Evolutionary conservation across 805 yeast genomes (phyloP).

Genomic region (Schwanniomyces vanrijiae): DNA sequence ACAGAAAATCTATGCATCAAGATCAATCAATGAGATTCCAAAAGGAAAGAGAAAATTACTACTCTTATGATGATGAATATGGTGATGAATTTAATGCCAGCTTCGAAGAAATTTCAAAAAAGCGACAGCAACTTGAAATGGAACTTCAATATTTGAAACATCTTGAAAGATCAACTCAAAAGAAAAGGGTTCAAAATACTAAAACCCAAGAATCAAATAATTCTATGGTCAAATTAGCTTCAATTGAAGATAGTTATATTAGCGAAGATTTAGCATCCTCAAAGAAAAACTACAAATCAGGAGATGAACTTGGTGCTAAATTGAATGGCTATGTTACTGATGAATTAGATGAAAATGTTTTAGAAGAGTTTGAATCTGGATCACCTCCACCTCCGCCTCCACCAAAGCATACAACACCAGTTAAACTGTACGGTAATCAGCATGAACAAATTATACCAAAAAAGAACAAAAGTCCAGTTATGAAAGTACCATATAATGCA

Average conservation of each 20-base stretch:
- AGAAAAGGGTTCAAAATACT: neutral
- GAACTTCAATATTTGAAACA: constrained; percentile 35
- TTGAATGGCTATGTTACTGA: constrained; percentile 22
- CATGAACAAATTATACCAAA: constrained; percentile 1
- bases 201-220: neutral
- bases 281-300: constrained; percentile 28
- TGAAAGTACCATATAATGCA: constrained; percentile 34
- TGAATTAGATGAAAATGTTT: constrained; percentile 17
- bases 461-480: constrained; percentile 1
- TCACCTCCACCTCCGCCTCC: constrained; percentile 36
- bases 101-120: constrained; percentile 30
- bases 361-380: constrained; percentile 10
- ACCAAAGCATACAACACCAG: constrained; percentile 23
- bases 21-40: neutral
- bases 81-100: constrained; percentile 12
- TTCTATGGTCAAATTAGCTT: constrained; percentile 8
- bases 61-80: neutral
- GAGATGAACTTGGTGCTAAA: constrained; percentile 36
- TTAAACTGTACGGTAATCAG: constrained; percentile 7
- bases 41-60: neutral
- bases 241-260: constrained; percentile 27
- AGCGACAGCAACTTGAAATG: constrained; percentile 39
- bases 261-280: constrained; percentile 38
- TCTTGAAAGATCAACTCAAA: constrained; percentile 21
- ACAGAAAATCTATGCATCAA: neutral